These are phyloP conservation scores for Phytophthora cryptogea DNA, from an alignment of 352 stramenopile genomes.

Conservation along the genomic window DNA sequence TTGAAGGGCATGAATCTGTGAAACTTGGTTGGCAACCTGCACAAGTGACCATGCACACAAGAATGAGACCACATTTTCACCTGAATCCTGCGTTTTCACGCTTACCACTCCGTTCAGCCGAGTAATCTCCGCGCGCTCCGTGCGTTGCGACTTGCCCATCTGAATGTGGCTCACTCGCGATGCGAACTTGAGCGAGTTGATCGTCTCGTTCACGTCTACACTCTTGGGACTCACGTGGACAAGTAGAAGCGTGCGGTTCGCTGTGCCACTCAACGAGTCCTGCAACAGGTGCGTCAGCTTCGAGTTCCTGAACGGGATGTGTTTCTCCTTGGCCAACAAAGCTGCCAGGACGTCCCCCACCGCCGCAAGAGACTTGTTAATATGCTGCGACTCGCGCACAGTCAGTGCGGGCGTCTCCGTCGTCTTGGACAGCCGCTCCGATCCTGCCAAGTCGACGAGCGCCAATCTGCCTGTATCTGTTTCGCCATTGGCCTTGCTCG, in stretches of 20 bases:
- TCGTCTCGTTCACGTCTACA: conserved; percentile 63
- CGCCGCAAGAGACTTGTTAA: conserved; percentile 82
- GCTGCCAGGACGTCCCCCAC: conserved; percentile 74
- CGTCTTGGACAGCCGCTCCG: conserved; percentile 65
- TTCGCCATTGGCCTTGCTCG: conserved; percentile 48
- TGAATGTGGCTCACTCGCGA: conserved; percentile 56
- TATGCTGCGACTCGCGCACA: conserved; percentile 74
- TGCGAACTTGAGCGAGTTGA: conserved; percentile 84
- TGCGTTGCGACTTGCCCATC: conserved; percentile 41
- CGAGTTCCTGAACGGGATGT: conserved; percentile 84
- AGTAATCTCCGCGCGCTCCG: conserved; percentile 63
- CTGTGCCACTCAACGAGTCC: conserved; percentile 56
- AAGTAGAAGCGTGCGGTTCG: conserved; percentile 57
- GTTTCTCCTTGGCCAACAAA: conserved; percentile 75
- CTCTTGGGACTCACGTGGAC: conserved; percentile 64
- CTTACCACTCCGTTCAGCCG: conserved; percentile 68
- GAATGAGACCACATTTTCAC: neutral
- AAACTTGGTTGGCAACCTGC: conserved; percentile 65
- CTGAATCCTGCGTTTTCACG: neutral
- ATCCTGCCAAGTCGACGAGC: conserved; percentile 82
- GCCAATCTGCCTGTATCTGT: conserved; percentile 51
- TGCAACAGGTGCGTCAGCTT: conserved; percentile 88
- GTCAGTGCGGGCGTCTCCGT: conserved; percentile 38
- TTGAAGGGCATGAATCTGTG: conserved; percentile 66
- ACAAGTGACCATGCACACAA: conserved; percentile 4